A percentile compares a stretch with the other conserved stretches of the same genome.
Evolutionary conservation across 2,329 filamentous ascomycete genomes (phyloP).

Genomic region (Stagonosporopsis rhizophila): DNA sequence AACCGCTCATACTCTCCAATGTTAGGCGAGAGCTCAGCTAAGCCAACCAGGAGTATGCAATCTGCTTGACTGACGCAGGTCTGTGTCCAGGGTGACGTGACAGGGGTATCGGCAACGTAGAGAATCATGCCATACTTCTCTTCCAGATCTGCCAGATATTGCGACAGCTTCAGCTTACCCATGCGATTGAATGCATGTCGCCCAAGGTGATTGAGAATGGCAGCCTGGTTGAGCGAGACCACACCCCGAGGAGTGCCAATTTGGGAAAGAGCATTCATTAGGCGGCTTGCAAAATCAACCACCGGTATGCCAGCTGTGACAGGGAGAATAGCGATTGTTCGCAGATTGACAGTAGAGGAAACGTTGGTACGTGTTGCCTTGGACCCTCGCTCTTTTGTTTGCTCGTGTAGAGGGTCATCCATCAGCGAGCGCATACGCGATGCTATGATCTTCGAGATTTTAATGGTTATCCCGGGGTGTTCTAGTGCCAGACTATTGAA

Average conservation of each 20-base stretch:
- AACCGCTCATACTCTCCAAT: conserved; percentile 98
- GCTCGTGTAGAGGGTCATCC: conserved; percentile 76
- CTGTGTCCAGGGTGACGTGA: conserved; percentile 97
- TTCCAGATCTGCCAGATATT: conserved; percentile 95
- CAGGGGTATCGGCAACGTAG: conserved; percentile 95
- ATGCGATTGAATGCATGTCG: conserved; percentile 97
- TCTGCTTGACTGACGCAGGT: conserved; percentile 97
- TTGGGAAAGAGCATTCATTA: conserved; percentile 87
- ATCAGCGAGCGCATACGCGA: conserved; percentile 90
- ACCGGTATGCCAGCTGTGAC: conserved; percentile 92
- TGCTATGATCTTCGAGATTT: conserved; percentile 98
- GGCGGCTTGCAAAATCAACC: conserved; percentile 87
- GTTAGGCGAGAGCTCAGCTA: conserved; percentile 86
- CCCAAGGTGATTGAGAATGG: conserved; percentile 92
- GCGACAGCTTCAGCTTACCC: conserved; percentile 93
- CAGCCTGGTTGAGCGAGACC: conserved; percentile 89
- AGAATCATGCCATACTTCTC: conserved; percentile 96
- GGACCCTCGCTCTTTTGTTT: conserved; percentile 67
- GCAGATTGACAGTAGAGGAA: conserved; percentile 87
- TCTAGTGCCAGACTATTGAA: conserved; percentile 98
- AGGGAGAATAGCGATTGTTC: conserved; percentile 90
- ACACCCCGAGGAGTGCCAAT: conserved; percentile 90
- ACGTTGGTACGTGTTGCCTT: conserved; percentile 66
- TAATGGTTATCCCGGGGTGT: conserved; percentile 97
- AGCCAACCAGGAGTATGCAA: conserved; percentile 89